Percentiles rank a stretch among this genome's conserved stretches.
Conservation (phyloP, 441 rosid species). For the Melastoma candidum region DNA sequence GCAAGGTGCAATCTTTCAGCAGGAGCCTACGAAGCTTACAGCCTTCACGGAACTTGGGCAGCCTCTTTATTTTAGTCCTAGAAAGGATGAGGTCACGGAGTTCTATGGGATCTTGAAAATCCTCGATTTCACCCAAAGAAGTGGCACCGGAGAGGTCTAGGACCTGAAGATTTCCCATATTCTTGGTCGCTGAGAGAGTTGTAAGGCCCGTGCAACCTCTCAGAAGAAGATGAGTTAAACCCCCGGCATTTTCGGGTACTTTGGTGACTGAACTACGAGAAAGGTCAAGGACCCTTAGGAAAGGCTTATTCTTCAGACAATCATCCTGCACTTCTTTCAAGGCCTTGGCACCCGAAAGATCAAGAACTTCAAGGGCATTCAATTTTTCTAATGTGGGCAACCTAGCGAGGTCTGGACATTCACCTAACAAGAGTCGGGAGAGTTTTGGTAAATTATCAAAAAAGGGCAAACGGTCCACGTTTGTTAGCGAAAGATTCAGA, state of each 20-base stretch:
- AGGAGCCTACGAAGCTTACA: conserved; percentile 24
- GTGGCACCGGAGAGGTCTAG: conserved; percentile 28
- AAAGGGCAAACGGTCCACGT: conserved; percentile 27
- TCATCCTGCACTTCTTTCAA: neutral
- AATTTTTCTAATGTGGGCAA: conserved; percentile 27
- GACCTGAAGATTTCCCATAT: conserved; percentile 9
- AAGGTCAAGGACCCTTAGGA: neutral
- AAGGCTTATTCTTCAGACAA: neutral
- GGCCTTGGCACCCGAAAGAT: conserved; percentile 28
- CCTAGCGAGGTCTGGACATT: conserved; percentile 23
- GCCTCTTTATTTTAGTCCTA: conserved; percentile 13
- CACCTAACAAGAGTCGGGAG: conserved; percentile 22
- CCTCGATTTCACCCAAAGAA: conserved; percentile 14
- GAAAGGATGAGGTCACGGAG: conserved; percentile 38
- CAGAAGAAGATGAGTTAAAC: conserved; percentile 27
- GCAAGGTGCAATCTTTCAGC: conserved; percentile 23
- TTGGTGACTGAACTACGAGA: conserved; percentile 1
- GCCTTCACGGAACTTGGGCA: conserved; percentile 23
- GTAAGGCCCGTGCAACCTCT: conserved; percentile 20
- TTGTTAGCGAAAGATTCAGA: conserved; percentile 32
- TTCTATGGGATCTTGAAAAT: conserved; percentile 19
- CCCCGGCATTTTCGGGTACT: conserved; percentile 10
- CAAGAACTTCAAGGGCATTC: conserved; percentile 34
- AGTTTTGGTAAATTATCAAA: conserved; percentile 19
- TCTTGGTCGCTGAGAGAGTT: conserved; percentile 14